phyloP scores from a whole-genome alignment of 306 rosid species.

The Carpinus viminea region DNA sequence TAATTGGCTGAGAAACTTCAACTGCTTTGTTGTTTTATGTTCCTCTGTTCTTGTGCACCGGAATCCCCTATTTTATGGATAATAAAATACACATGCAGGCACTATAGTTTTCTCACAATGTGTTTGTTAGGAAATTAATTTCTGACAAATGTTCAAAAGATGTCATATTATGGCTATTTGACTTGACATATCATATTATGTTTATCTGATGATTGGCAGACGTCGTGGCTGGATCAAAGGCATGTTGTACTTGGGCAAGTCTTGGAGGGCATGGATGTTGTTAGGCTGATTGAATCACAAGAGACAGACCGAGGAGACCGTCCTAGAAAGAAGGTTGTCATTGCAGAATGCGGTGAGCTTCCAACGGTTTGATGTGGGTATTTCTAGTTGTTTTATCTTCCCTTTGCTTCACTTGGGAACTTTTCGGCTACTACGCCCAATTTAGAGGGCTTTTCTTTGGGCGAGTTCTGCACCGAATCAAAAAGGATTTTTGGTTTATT shows the following conservation, averaged over 20 bases:
- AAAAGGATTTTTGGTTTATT: background rate
- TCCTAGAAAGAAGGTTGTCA: constrained; percentile 84
- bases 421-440: constrained; percentile 23
- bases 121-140: background rate
- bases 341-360: constrained; percentile 83
- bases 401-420: constrained; percentile 11
- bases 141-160: background rate
- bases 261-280: constrained; percentile 87
- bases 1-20: background rate
- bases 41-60: background rate
- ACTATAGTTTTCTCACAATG: background rate
- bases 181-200: constrained; percentile 18
- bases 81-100: background rate
- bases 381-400: background rate
- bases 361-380: constrained; percentile 59
- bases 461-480: constrained; percentile 3
- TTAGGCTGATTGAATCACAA: constrained; percentile 73
- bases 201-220: constrained; percentile 52
- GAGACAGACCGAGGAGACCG: constrained; percentile 95
- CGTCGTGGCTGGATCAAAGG: constrained; percentile 91
- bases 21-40: background rate
- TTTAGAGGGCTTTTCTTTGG: constrained; percentile 20
- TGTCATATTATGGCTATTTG: constrained; percentile 9
- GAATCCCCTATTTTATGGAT: background rate
- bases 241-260: constrained; percentile 99